Base-by-base conservation (phyloP, 345 rosid species). In the Nephelium lappaceum region DNA sequence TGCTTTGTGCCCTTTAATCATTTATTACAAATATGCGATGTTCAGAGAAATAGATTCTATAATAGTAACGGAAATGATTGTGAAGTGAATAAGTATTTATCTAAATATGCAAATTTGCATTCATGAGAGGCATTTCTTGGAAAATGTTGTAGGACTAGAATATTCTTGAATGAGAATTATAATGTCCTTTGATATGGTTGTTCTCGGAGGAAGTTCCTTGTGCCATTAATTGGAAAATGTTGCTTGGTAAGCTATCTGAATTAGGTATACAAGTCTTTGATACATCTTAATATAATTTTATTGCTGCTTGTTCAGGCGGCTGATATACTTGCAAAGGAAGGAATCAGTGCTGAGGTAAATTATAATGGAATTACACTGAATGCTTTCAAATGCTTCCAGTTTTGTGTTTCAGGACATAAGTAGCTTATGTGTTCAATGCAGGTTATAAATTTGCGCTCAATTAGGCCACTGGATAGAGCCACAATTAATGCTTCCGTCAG, bases 361-460 rank as follows among this genome's bases (percentile, higher is more conserved):
- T 45, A 24, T 62, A 19, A 62, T 4, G 24, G 38, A 70, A 53
- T 62, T 19, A 39, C 21, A 66, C 19, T 11, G 9, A 18, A 8
- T 68, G 1, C 27, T 49, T 31, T 6, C 3, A 72, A 47, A 41
- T 67, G 21, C 8, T 73, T 72, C 57, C 55, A 14, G 8, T 71
- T 81, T 15, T 75, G 12, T 38, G n/a, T 71, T 47, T 24, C 18
- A 55, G 53, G 25, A 42, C 9, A n/a, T 24, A 58, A 21, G 16
- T 55, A 65, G 68, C 71, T 69, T 68, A 25, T 62, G 39, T 27
- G 77, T 63, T 74, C 21, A 1, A 55, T 76, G 5, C 82, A 93
- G 98, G 97, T 95, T 49, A 92, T 93, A 86, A 93, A 92, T 86
- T 81, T 95, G 77, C 93, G 95, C 43, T 92, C 98, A 10, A 91